phyloP scores from a whole-genome alignment of 352 stramenopile genomes.

The Phytophthora hibernalis region DNA sequence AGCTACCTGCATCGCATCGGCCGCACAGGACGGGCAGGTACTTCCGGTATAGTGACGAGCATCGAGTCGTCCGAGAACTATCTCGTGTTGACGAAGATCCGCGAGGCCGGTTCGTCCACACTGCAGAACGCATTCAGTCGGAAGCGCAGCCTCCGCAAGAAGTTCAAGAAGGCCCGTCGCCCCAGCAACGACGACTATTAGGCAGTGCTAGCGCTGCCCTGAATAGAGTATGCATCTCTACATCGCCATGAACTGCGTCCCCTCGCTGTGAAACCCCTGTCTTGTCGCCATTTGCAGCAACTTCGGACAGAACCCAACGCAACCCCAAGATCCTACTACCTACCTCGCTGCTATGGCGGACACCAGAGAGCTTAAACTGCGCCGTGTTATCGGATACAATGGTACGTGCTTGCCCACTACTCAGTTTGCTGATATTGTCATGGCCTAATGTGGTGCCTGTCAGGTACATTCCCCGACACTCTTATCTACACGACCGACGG shows the following conservation, averaged over 20 bases:
- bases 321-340: neutral
- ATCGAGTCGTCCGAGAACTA: slow-evolving; percentile 70
- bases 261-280: slow-evolving; percentile 31
- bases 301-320: neutral
- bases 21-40: slow-evolving; percentile 68
- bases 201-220: slow-evolving; percentile 3
- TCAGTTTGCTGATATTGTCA: slow-evolving; percentile 2
- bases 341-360: slow-evolving; percentile 56
- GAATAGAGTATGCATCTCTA: slow-evolving; percentile 16
- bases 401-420: slow-evolving; percentile 39
- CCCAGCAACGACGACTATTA: slow-evolving; percentile 23
- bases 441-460: neutral
- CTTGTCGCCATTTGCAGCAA: slow-evolving; percentile 20
- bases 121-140: slow-evolving; percentile 79
- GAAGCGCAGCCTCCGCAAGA: slow-evolving; percentile 84
- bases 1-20: slow-evolving; percentile 85
- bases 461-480: slow-evolving; percentile 73
- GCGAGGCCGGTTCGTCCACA: slow-evolving; percentile 51
- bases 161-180: slow-evolving; percentile 65
- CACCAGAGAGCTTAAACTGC: slow-evolving; percentile 76
- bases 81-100: slow-evolving; percentile 73
- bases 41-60: slow-evolving; percentile 66
- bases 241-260: slow-evolving; percentile 7
- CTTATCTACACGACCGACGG: slow-evolving; percentile 85
- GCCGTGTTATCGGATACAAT: slow-evolving; percentile 86